Conservation (phyloP, 768 basidiomycete genomes). For the Termitomyces sp. region DNA sequence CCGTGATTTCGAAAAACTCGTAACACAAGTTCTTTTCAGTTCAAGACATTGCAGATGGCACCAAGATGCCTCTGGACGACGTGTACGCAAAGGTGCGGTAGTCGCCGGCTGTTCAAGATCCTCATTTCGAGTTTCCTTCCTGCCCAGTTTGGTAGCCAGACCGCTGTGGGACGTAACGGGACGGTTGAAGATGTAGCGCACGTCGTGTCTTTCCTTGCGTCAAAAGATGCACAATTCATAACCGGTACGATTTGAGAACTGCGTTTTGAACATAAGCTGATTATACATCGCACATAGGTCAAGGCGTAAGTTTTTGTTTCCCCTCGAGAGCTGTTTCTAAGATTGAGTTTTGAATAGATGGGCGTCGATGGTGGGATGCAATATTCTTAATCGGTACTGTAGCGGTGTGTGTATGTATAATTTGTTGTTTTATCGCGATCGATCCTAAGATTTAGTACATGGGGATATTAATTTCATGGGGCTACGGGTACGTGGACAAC, state of each 20-base stretch:
- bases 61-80: background rate
- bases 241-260: slow-evolving; percentile 13
- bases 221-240: slow-evolving; percentile 13
- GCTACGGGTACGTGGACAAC: no score
- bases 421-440: no score
- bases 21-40: background rate
- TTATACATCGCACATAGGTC: slow-evolving; percentile 5
- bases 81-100: background rate
- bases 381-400: background rate
- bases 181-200: slow-evolving; percentile 9
- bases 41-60: slow-evolving; percentile 4
- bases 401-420: no score
- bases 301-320: slow-evolving; percentile 12
- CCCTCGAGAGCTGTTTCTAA: background rate
- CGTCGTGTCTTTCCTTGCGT: slow-evolving; percentile 18
- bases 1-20: background rate
- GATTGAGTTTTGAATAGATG: slow-evolving; percentile 1
- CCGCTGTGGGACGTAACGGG: slow-evolving; percentile 4
- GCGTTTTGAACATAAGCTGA: no score
- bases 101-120: background rate
- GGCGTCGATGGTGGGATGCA: slow-evolving; percentile 7
- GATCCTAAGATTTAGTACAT: no score
- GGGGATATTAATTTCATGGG: no score
- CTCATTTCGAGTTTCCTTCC: no score
- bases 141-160: background rate